phyloP scores from a whole-genome alignment of 441 rosid genomes.

The Codiaeum variegatum region DNA sequence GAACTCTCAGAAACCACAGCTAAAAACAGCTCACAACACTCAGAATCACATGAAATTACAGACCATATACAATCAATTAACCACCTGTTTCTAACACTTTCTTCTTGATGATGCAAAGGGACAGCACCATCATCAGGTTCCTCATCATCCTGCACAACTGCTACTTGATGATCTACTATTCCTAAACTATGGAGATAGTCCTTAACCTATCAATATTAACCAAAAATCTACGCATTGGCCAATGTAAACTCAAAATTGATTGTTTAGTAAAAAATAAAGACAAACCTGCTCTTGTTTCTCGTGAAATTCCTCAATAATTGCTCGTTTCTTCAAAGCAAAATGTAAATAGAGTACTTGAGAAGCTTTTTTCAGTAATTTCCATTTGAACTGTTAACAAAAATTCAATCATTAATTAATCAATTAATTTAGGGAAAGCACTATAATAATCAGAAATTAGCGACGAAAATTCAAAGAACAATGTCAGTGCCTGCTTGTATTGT shows the following conservation, averaged over 20 bases:
- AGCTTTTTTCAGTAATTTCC: constrained; percentile 83
- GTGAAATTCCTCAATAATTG: constrained; percentile 81
- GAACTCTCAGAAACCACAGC: constrained; percentile 12
- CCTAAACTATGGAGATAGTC: constrained; percentile 98
- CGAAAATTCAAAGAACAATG: background rate
- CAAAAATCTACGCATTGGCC: background rate
- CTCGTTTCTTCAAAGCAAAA: constrained; percentile 88
- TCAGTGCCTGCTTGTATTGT: constrained; percentile 78
- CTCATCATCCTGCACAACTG: constrained; percentile 76
- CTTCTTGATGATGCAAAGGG: constrained; percentile 71
- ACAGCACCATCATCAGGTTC: constrained; percentile 82
- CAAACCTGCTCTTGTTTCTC: constrained; percentile 98
- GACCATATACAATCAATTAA: background rate
- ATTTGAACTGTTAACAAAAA: constrained; percentile 68
- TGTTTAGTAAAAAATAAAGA: background rate
- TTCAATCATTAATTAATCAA: background rate
- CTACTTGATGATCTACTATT: constrained; percentile 72
- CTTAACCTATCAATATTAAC: constrained; percentile 62
- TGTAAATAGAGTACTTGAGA: constrained; percentile 86
- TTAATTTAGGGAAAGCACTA: too few relatives aligned
- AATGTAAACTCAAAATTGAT: background rate
- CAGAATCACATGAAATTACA: background rate
- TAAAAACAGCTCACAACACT: constrained; percentile 9
- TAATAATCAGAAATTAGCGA: background rate
- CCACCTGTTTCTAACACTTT: constrained; percentile 70